These are phyloP conservation scores for Funneliformis mosseae DNA, from an alignment of 192 early-diverging fungal genomes.

Conservation along the genomic window DNA sequence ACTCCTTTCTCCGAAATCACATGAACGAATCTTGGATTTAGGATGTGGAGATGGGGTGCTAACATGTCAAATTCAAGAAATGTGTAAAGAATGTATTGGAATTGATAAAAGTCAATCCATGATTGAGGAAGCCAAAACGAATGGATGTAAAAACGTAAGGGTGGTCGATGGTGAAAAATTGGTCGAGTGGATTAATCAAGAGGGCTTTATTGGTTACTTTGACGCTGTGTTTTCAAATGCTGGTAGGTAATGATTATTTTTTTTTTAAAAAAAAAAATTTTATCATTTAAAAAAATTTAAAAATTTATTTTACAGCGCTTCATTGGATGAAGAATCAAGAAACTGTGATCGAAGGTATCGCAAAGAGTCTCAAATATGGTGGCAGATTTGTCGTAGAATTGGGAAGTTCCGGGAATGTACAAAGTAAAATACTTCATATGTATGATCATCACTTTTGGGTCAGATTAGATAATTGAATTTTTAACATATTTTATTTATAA, in stretches of 20 bases:
- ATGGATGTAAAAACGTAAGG: conserved; percentile 42
- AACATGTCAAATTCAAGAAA: conserved; percentile 52
- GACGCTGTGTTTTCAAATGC: conserved; percentile 74
- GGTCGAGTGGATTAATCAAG: conserved; percentile 38
- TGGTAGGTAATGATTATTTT: conserved; percentile 37
- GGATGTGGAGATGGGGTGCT: conserved; percentile 71
- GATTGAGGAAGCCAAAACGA: conserved; percentile 50
- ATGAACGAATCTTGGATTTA: conserved; percentile 66
- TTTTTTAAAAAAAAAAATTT: conserved; percentile 6
- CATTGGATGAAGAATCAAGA: conserved; percentile 74
- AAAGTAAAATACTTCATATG: neutral
- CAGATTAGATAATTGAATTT: neutral
- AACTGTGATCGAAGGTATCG: conserved; percentile 60
- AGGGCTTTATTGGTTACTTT: conserved; percentile 50
- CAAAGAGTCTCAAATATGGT: conserved; percentile 51
- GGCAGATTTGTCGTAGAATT: conserved; percentile 65
- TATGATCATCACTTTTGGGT: neutral
- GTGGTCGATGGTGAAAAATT: conserved; percentile 64
- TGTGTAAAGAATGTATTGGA: conserved; percentile 56
- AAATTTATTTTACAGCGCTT: conserved; percentile 55
- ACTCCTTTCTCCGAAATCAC: conserved; percentile 51
- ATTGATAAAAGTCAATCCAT: conserved; percentile 61
- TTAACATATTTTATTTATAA: neutral
- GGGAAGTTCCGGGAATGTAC: conserved; percentile 54
- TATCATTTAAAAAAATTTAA: neutral